Evolutionary conservation across 75 land plant species (phyloP).

Genomic region (Picea glauca): DNA sequence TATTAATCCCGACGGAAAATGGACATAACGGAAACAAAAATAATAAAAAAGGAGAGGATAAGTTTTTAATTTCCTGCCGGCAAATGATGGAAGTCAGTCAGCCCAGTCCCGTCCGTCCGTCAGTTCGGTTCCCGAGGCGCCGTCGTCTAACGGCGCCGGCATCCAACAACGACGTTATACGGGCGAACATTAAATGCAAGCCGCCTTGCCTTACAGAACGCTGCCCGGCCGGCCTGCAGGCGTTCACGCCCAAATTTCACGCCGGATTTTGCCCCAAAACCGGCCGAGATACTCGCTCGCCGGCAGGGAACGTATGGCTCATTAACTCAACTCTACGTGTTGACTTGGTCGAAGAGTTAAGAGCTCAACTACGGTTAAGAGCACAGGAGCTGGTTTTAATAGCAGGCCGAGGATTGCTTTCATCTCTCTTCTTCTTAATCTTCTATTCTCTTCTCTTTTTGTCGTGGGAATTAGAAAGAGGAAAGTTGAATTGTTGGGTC

Average conservation of each 20-base stretch:
- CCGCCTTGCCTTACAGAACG: neutral
- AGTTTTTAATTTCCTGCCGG: too few relatives aligned
- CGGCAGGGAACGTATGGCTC: neutral
- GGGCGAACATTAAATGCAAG: neutral
- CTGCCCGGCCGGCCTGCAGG: conserved; percentile 4
- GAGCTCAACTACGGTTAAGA: neutral
- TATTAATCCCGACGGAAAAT: neutral
- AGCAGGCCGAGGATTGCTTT: neutral
- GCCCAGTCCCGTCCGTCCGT: neutral
- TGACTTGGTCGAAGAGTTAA: conserved; percentile 2
- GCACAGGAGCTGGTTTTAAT: neutral
- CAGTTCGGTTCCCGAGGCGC: neutral
- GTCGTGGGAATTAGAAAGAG: neutral
- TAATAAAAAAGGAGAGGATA: too few relatives aligned
- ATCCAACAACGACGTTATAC: neutral
- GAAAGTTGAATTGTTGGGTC: neutral
- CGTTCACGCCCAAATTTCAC: neutral
- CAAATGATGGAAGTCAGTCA: too few relatives aligned
- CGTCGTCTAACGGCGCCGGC: conserved; percentile 8
- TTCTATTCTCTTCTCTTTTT: neutral
- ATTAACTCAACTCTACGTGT: neutral
- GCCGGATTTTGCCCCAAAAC: neutral
- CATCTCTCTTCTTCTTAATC: too few relatives aligned
- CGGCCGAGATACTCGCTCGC: conserved; percentile 8
- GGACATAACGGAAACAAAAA: neutral